A percentile compares a stretch with the other conserved stretches of the same genome.
Conservation (phyloP, 2,329 filamentous ascomycete genomes). For the Spiromastix sp. region DNA sequence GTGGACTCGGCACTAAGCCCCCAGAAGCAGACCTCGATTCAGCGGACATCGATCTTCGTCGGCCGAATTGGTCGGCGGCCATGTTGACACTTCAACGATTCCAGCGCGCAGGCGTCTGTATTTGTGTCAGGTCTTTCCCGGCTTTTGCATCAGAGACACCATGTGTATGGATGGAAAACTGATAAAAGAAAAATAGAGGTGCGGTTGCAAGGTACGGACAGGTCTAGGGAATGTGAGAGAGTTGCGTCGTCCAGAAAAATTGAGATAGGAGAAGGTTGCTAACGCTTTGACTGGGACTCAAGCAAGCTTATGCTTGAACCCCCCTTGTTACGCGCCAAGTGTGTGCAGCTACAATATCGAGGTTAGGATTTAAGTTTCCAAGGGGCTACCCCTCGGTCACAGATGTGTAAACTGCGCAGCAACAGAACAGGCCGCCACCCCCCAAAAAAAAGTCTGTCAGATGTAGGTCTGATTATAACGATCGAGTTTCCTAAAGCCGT, state of each 20-base stretch:
- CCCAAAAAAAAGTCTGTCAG: too few relatives aligned
- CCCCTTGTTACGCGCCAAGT: too few relatives aligned
- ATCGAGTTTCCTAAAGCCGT: too few relatives aligned
- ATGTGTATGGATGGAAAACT: background rate
- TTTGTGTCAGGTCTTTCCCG: slow-evolving; percentile 3
- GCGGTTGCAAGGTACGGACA: background rate
- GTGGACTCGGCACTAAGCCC: slow-evolving; percentile 33
- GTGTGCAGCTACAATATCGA: too few relatives aligned
- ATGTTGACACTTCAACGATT: slow-evolving; percentile 5
- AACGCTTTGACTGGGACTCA: too few relatives aligned
- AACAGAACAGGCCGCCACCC: too few relatives aligned
- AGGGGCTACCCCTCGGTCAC: too few relatives aligned
- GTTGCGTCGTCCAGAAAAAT: slow-evolving; percentile 3
- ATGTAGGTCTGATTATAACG: too few relatives aligned
- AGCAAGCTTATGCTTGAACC: too few relatives aligned
- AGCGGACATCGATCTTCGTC: slow-evolving; percentile 50
- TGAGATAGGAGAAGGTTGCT: too few relatives aligned
- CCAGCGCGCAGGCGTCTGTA: slow-evolving; percentile 3
- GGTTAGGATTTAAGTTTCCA: too few relatives aligned
- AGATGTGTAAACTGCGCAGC: too few relatives aligned
- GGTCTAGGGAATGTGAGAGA: slow-evolving; percentile 1
- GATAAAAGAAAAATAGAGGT: background rate
- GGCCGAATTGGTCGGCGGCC: slow-evolving; percentile 47
- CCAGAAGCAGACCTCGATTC: slow-evolving; percentile 47
- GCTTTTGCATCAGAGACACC: background rate